Base-by-base conservation (phyloP, 202 grass and related monocot genomes). In the Elaeis oleifera region DNA sequence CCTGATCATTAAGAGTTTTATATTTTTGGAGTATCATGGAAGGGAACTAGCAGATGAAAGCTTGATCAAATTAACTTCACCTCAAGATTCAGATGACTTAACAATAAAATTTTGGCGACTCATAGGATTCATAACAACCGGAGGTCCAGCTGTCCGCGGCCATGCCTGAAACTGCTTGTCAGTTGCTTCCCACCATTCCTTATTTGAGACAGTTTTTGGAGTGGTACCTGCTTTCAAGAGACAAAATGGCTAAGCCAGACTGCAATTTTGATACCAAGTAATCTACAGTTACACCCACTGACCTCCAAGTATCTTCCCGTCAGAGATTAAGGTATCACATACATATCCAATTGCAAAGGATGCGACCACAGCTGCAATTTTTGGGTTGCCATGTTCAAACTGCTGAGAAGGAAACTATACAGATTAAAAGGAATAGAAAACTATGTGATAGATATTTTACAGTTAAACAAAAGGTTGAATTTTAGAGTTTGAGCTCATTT, bases 31-130 rank as follows among this genome's bases (percentile, higher is more conserved):
- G 8, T 11, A 39, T 39, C 36, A 2, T 39, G 2, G 8, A 11
- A 8, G 32, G 1, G 32, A 11, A 11, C 32, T 39, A 39, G 32
- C 8, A 13, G 36, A 39, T 39, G 8, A 39, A 39, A 39, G 9
- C 36, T 39, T 39, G 36, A 39, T 39, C 36, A 39, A 39, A 1
- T 39, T 39, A 39, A 39, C 7, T 39, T 7, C 32, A 39, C 1
- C 32, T 52, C 6, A 65, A 13, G 63, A 73, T 49, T 90, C 59
- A 29, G 65, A 28, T 16, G 76, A 71, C 36, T 85, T 90, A 55
- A 90, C 78, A 3, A 89, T 85, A 72, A 89, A 89, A 59, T 89
- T 89, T 70, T 90, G 81, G 64, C 87, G 82, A 60, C 76, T 80
- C 69, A 85, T 82, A 48, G 87, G 87, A 71, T 90, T 90, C 82